Percentiles rank a stretch among this genome's conserved stretches.
These are phyloP conservation scores for Penicillium paneum DNA, from an alignment of 2,329 filamentous ascomycete genomes.

Conservation along the genomic window DNA sequence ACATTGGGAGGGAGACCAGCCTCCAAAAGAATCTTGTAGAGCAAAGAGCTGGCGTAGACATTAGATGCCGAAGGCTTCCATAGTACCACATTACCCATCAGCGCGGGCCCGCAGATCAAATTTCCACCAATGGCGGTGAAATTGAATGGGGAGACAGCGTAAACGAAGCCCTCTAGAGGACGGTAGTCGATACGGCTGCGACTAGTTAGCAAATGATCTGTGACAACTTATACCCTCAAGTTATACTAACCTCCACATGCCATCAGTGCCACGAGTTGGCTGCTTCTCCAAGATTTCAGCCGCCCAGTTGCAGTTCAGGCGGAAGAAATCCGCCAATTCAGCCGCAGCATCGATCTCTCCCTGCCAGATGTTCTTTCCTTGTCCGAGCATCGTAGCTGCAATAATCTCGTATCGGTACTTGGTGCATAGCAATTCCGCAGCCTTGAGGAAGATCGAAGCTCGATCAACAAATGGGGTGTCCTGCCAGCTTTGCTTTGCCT, in stretches of 20 bases:
- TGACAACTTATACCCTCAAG: not conserved
- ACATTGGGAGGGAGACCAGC: conserved; percentile 84
- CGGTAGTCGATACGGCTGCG: conserved; percentile 73
- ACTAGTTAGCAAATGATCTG: not conserved
- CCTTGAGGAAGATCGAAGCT: conserved; percentile 88
- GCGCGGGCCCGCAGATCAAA: conserved; percentile 73
- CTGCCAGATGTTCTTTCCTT: conserved; percentile 97
- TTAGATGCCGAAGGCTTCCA: conserved; percentile 93
- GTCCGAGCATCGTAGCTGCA: conserved; percentile 89
- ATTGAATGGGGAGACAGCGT: conserved; percentile 91
- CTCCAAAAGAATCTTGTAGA: conserved; percentile 89
- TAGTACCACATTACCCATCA: conserved; percentile 90
- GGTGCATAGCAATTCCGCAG: conserved; percentile 77
- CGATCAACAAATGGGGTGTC: conserved; percentile 80
- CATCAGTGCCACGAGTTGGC: conserved; percentile 73
- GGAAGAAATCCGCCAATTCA: conserved; percentile 84
- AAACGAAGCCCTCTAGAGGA: conserved; percentile 89
- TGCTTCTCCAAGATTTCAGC: conserved; percentile 83
- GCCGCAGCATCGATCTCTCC: conserved; percentile 92
- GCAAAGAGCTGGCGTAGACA: conserved; percentile 79
- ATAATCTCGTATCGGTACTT: conserved; percentile 96
- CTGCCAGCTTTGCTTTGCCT: conserved; percentile 80
- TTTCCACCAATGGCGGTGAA: conserved; percentile 93
- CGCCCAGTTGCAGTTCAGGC: conserved; percentile 64
- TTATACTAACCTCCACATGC: conserved; percentile 71